These are phyloP conservation scores for Phoenix roebelenii DNA, from an alignment of 176 grass and related monocot genomes.

Conservation along the genomic window DNA sequence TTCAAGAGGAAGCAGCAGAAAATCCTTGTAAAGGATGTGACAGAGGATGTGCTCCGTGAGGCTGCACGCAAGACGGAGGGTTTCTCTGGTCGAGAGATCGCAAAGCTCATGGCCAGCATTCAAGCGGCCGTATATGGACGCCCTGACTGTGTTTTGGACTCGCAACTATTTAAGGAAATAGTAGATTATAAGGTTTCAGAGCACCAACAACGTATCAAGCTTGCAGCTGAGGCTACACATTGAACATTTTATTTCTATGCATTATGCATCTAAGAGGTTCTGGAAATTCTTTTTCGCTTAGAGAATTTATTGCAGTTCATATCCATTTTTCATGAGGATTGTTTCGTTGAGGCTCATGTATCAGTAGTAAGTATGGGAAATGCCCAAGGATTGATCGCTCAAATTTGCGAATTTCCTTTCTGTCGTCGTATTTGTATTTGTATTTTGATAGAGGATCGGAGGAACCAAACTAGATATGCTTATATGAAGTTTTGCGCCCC, in stretches of 20 bases:
- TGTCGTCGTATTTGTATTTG: no score
- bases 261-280: not conserved
- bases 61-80: constrained; percentile 58
- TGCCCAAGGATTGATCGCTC: no score
- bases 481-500: no score
- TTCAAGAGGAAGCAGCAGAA: constrained; percentile 60
- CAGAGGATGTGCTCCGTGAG: constrained; percentile 48
- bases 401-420: no score
- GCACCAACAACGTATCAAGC: constrained; percentile 77
- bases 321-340: no score
- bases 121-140: constrained; percentile 80
- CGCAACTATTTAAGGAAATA: constrained; percentile 54
- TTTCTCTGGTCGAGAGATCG: constrained; percentile 91
- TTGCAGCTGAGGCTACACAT: constrained; percentile 35
- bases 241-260: constrained; percentile 14
- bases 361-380: no score
- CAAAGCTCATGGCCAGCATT: constrained; percentile 74
- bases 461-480: no score
- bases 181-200: constrained; percentile 77
- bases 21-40: constrained; percentile 53
- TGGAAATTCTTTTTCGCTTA: not conserved
- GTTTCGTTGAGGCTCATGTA: no score
- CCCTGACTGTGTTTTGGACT: constrained; percentile 61
- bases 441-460: no score
- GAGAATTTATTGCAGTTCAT: not conserved